These are phyloP conservation scores for Crucibulum parvulum DNA, from an alignment of 1,284 basidiomycete genomes.

Conservation along the genomic window DNA sequence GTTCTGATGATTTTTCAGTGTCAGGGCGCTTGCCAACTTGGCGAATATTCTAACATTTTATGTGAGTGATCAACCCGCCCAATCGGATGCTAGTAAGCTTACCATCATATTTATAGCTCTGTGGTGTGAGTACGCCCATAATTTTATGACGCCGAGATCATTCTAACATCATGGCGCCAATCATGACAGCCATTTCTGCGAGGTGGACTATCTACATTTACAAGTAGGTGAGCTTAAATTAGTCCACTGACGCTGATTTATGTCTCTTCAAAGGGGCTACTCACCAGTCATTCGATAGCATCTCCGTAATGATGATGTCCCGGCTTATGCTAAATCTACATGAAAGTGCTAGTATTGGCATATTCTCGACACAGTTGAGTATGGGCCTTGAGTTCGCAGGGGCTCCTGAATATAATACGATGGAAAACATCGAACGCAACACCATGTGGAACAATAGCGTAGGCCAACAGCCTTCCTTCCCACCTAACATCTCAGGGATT, in stretches of 20 bases:
- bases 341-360: constrained; percentile 36
- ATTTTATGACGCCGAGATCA: not conserved
- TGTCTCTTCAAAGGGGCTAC: not conserved
- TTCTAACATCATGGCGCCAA: not conserved
- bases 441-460: not conserved
- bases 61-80: constrained; percentile 25
- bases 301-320: constrained; percentile 48
- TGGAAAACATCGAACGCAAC: not conserved
- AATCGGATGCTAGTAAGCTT: not conserved
- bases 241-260: not conserved
- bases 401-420: not conserved
- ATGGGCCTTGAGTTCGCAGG: constrained; percentile 9
- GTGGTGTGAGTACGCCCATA: constrained; percentile 17
- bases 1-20: constrained; percentile 21
- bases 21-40: constrained; percentile 47
- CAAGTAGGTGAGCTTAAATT: constrained; percentile 37
- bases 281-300: constrained; percentile 17
- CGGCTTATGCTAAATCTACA: constrained; percentile 50
- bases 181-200: constrained; percentile 38
- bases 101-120: constrained; percentile 16
- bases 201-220: constrained; percentile 48
- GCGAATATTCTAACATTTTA: constrained; percentile 49
- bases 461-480: no score
- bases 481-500: no score
- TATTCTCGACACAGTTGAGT: constrained; percentile 22